Percentiles rank a stretch among this genome's conserved stretches.
phyloP scores from a whole-genome alignment of 2,329 filamentous ascomycete species.

The Mollisiaceae sp. region DNA sequence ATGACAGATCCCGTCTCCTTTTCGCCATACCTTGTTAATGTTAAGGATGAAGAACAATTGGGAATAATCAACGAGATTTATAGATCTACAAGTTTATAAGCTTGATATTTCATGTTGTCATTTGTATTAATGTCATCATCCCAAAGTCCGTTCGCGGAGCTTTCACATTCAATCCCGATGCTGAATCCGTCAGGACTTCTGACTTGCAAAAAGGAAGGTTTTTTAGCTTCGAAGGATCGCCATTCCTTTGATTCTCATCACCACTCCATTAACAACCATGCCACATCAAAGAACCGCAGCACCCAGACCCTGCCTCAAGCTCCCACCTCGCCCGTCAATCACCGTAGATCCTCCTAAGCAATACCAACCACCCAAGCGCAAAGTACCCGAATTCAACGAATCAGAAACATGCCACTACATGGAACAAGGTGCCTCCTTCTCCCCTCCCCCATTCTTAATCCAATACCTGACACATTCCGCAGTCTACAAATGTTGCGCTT shows the following conservation, averaged over 20 bases:
- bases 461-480: not conserved
- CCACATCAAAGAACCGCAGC: not conserved
- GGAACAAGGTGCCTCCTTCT: not conserved
- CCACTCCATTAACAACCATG: not conserved
- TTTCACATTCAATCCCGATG: not conserved
- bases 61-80: not conserved
- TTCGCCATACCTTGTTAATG: too few relatives aligned
- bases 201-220: not conserved
- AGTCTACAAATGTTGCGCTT: not conserved
- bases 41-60: too few relatives aligned
- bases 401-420: not conserved
- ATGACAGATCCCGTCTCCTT: too few relatives aligned
- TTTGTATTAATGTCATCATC: not conserved
- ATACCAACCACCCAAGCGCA: not conserved
- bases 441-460: not conserved
- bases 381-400: not conserved
- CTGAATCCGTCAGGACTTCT: not conserved
- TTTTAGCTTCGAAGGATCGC: not conserved
- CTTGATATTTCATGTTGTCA: not conserved
- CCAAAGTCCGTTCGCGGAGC: not conserved
- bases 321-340: not conserved
- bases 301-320: not conserved
- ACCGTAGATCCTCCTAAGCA: not conserved
- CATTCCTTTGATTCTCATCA: not conserved
- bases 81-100: not conserved